Base-by-base conservation (phyloP, 2,329 filamentous ascomycete species). In the Penicillium vulpinum region DNA sequence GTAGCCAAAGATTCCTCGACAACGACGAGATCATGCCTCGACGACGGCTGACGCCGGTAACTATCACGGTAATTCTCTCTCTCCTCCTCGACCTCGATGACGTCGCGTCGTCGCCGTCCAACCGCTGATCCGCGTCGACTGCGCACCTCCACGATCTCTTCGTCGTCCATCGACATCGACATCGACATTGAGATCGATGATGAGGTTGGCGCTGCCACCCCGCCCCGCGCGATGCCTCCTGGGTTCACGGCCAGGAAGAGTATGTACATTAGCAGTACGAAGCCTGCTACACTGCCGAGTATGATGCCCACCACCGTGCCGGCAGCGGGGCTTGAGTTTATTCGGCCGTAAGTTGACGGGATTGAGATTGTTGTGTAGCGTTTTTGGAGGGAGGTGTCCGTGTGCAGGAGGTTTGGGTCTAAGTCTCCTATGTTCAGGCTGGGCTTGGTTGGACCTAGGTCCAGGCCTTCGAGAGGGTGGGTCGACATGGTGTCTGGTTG, bases 231-330 rank as follows among this genome's bases (percentile, higher is more conserved):
- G 36, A 72, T 65, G 2, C 75, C 78, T 1, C 75, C 75, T 29
- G 78, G 74, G 57, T 80, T 78, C 29, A 83, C 70, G n/a, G 75
- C 75, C 2, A 78, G 75, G 67, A 82, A 83, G 55, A 85, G 61
- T 13, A 85, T 65, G 69, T 80, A 80, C 29, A 85, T 71, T 13
- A 85, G 59, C 33, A 86, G 73, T 31, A 85, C 68, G 68, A 85
- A 82, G 51, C 78, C 83, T 28, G 72, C 76, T 46, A 82, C 73
- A 57, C 67, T 65, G 70, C 79, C 62, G 67, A 83, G 69, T 60
- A 76, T 81, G 56, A 88, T 87, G 53, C 85, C 86, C 10, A 80
- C 84, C 1, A 88, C 80, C 38, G 80, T 80, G 52, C 83, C 85
- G 0, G 85, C 80, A 0, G 77, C 45, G 0, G 84, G 84, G 6